Evolutionary conservation across 352 stramenopile species (phyloP), one percentile per base, ranked within the genome.

Genomic region (Thalassiosira exigua): DNA sequence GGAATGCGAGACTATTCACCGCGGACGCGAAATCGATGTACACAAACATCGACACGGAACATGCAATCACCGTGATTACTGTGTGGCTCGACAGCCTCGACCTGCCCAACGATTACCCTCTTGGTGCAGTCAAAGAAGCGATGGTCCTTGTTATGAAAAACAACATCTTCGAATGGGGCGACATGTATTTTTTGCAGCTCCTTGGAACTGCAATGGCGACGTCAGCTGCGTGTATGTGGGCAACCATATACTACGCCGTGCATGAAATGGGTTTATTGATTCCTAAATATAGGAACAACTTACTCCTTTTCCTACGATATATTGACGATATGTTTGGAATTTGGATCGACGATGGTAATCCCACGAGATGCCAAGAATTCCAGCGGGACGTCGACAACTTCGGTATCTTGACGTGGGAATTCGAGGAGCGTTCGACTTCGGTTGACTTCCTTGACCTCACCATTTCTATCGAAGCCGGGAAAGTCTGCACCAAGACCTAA

Each of bases 271-370:
- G 9, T 22, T 57, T 9, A 32, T 71, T 52, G 24, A 56, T 26
- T 1, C 69, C 58, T 14, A 62, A 61, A 11, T 64, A 74, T 48
- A n/a, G 22, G 4, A 22, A 53, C 3, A 32, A 56, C 1, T 44
- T 80, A n/a, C 44, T 74, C 3, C 36, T 44, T 19, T 74, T 69
- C 29, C 39, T 42, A 36, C 50, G 53, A 57, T 80, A 69, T 36
- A 80, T 75, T 33, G 70, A 80, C 27, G 70, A 80, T 42, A 81
- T 81, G 4, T 65, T 70, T 64, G 53, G 27, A 0, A 68, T 79
- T 24, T 79, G 59, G 58, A 24, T 24, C 17, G 54, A 48, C 11
- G 21, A 73, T n/a, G 1, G 19, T 0, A 41, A 56, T 14, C 7
- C 14, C n/a, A 19, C 21, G 24, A 17, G 7, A 5, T 80, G 71